These are phyloP conservation scores for Fusarium tupiense DNA, from an alignment of 2,329 filamentous ascomycete species.

Conservation along the genomic window DNA sequence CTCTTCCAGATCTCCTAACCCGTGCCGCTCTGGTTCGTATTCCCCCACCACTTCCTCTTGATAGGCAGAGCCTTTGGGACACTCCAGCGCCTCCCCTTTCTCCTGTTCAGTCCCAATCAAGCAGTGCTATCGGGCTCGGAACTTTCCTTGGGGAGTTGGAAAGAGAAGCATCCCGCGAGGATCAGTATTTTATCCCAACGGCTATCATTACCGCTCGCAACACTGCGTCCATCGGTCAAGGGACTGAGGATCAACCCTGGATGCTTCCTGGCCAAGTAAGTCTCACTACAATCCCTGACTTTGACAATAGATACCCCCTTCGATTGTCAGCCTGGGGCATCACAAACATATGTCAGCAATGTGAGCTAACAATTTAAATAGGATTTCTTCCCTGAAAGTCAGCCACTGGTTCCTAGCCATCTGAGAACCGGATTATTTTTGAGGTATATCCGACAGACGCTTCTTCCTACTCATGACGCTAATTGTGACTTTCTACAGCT, in stretches of 20 bases:
- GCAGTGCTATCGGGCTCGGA: background rate
- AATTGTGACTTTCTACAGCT: background rate
- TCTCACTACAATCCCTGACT: background rate
- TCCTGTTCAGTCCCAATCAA: background rate
- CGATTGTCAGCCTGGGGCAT: too few species aligned
- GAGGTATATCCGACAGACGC: background rate
- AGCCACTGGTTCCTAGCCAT: background rate
- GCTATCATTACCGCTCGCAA: background rate
- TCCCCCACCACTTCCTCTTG: background rate
- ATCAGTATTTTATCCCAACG: background rate
- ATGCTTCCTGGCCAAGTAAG: constrained; percentile 14
- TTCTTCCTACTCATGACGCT: background rate
- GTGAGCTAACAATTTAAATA: background rate
- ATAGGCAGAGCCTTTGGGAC: background rate
- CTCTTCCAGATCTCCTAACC: background rate
- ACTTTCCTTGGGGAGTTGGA: background rate
- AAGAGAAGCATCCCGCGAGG: background rate
- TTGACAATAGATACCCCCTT: background rate
- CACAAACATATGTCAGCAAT: background rate
- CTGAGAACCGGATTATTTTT: background rate
- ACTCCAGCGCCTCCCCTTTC: background rate
- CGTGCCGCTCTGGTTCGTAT: background rate
- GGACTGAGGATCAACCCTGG: background rate
- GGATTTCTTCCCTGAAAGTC: constrained; percentile 1
- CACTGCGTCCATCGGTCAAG: background rate